These are phyloP conservation scores for Picocystis sp. DNA, from an alignment of 163 green algal genomes.

Conservation along the genomic window DNA sequence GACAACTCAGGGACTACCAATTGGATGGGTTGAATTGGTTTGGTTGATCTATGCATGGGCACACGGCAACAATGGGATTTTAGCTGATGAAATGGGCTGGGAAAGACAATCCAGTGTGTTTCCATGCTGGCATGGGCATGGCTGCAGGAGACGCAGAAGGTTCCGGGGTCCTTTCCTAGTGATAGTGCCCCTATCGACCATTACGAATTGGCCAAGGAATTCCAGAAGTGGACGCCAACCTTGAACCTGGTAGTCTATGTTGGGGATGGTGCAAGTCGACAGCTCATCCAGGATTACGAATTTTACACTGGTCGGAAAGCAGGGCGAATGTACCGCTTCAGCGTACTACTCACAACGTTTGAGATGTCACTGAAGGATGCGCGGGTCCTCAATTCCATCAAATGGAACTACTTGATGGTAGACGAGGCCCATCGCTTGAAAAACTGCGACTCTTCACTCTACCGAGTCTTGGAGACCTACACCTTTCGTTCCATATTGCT, in stretches of 20 bases:
- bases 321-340: conserved; percentile 18
- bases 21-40: conserved; percentile 79
- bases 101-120: conserved; percentile 46
- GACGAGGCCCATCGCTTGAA: conserved; percentile 94
- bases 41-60: conserved; percentile 71
- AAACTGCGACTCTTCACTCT: conserved; percentile 79
- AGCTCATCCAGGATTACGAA: conserved; percentile 27
- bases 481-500: conserved; percentile 50
- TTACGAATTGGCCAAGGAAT: conserved; percentile 78
- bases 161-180: conserved; percentile 73
- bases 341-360: conserved; percentile 86
- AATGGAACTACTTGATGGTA: conserved; percentile 83
- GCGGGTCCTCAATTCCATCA: conserved; percentile 19
- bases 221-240: conserved; percentile 30
- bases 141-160: conserved; percentile 29
- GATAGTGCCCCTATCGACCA: conserved; percentile 63
- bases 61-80: conserved; percentile 32
- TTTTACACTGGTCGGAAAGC: conserved; percentile 14
- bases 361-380: conserved; percentile 80
- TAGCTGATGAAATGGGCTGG: conserved; percentile 35
- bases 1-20: conserved; percentile 82
- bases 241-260: conserved; percentile 72
- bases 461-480: conserved; percentile 33
- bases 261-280: conserved; percentile 37
- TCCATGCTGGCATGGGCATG: conserved; percentile 30